These are phyloP conservation scores for Ascobolus immersus DNA, from an alignment of 495 filamentous ascomycete genomes.

Conservation along the genomic window DNA sequence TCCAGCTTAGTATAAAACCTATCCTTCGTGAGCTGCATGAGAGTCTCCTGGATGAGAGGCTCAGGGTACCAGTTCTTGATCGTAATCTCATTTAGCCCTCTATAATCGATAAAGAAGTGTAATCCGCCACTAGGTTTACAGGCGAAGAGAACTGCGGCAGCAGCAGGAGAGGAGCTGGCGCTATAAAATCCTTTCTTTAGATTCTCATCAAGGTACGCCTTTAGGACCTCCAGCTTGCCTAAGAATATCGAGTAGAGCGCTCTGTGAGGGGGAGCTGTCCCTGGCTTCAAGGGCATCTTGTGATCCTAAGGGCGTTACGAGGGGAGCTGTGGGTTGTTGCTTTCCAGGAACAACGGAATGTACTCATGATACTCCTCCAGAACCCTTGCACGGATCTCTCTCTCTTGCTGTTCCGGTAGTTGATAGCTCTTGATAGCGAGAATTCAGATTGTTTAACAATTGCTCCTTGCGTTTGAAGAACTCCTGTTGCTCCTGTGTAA, in stretches of 20 bases:
- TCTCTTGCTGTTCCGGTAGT: too few relatives aligned
- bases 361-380: too few relatives aligned
- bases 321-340: too few relatives aligned
- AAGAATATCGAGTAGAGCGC: neutral
- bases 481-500: too few relatives aligned
- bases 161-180: neutral
- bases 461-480: too few relatives aligned
- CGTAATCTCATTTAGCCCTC: neutral
- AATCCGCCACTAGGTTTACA: neutral
- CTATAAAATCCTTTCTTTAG: constrained; percentile 2
- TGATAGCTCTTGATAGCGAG: too few relatives aligned
- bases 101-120: neutral
- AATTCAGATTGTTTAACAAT: too few relatives aligned
- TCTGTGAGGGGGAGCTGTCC: neutral
- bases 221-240: neutral
- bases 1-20: neutral
- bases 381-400: too few relatives aligned
- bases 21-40: neutral
- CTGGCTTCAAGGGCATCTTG: neutral
- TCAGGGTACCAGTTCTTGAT: neutral
- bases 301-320: neutral
- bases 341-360: too few relatives aligned
- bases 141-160: neutral
- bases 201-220: constrained; percentile 3
- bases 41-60: neutral